Base-by-base conservation (phyloP, 768 basidiomycete genomes). In the Coprinellus micaceus region DNA sequence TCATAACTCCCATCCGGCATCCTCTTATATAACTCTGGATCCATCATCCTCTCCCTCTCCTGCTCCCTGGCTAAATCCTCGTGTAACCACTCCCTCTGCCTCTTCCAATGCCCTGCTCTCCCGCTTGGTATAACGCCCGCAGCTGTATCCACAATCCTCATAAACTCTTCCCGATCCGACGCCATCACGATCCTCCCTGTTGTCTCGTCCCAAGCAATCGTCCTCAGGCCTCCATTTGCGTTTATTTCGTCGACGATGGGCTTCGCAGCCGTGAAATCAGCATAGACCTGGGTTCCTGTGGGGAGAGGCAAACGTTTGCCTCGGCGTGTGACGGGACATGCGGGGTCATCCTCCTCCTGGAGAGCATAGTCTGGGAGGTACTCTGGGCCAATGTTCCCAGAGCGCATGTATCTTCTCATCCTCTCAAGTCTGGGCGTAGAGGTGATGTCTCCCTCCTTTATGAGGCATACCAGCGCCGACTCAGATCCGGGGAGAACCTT, bases 131-230 rank as follows among this genome's bases (percentile, higher is more conserved):
- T 53, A 11, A 67, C 59, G 1, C 57, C 60, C 45, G 61, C 56
- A 5, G 77, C 77, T 47, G 81, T 78, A 61, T 86, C 84, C 54
- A 81, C 63, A 30, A 85, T 73, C 29, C 72, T 66, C 41, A 86
- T 70, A 13, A 67, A 57, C 3, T 69, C 53, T 26, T 75, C 76
- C 7, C 74, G 61, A 12, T 73, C 73, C 29, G 74, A 70, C 44
- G 79, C 78, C 6, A 86, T 68, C 60, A 81, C 80, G 13, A 87
- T 72, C 37, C 85, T 74, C 3, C 85, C 86, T 12, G 80, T 82
- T 22, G 76, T 72, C 65, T 88, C 86, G 58, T 89, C 86, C 83
- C 83, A 89, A 6, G 81, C 73, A 30, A 86, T 76, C 17, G 81
- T 74, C n/a, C 69, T 67, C 33, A 84, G 64, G 0, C 70, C 70